These are phyloP conservation scores for Ensete ventricosum DNA, from an alignment of 176 grass and related monocot genomes.

Conservation along the genomic window DNA sequence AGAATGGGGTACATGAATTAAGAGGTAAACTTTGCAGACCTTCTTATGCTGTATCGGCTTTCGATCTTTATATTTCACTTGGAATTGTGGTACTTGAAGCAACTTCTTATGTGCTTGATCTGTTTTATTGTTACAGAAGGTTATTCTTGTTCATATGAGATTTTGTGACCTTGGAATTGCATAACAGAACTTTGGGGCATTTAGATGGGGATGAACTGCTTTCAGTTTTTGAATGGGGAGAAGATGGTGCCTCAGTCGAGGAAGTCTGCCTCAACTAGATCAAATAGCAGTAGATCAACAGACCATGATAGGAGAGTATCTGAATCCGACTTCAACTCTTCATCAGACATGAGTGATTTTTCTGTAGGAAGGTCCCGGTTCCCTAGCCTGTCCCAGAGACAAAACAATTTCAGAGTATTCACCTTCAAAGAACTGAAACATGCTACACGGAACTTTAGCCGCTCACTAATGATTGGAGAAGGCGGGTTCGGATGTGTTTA, in stretches of 20 bases:
- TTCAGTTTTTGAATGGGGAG: neutral
- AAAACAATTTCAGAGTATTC: slow-evolving; percentile 4
- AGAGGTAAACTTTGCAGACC: neutral
- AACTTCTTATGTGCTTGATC: too few species aligned
- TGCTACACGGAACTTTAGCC: slow-evolving; percentile 9
- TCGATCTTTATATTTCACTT: neutral
- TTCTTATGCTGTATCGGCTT: neutral
- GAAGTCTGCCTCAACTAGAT: neutral
- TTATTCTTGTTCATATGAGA: neutral
- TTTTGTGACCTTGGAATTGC: neutral
- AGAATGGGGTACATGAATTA: neutral
- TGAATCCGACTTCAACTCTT: neutral
- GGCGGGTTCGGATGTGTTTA: slow-evolving; percentile 21
- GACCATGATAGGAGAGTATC: neutral
- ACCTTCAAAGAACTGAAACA: slow-evolving; percentile 10
- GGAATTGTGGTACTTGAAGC: neutral
- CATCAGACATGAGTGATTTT: neutral
- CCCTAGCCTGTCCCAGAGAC: slow-evolving; percentile 3
- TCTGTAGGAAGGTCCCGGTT: neutral
- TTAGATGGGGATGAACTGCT: neutral
- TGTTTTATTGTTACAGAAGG: neutral
- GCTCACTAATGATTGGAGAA: slow-evolving; percentile 6
- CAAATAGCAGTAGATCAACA: neutral
- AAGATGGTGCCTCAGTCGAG: neutral
- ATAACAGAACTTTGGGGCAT: neutral